A percentile compares a stretch with the other conserved stretches of the same genome.
Conservation (phyloP, 768 basidiomycete species). For the Jaapia argillacea region DNA sequence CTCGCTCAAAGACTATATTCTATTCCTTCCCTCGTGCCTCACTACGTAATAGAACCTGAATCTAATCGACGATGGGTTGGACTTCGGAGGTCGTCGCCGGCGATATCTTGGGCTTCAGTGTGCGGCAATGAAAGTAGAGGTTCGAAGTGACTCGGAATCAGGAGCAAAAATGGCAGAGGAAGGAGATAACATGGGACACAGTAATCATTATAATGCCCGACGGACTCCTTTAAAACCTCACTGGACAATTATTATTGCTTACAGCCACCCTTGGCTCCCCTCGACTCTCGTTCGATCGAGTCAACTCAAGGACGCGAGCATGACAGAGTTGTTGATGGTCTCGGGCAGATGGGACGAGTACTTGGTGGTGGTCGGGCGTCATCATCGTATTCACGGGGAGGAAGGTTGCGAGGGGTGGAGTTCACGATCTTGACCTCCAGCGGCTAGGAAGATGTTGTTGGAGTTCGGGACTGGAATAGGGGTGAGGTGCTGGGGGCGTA, state of each 20-base stretch:
- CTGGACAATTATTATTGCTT: slow-evolving; percentile 78
- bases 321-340: slow-evolving; percentile 78
- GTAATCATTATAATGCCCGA: too few species aligned
- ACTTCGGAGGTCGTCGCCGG: too few species aligned
- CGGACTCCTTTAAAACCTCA: slow-evolving; percentile 78
- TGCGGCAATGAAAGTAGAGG: slow-evolving; percentile 77
- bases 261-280: slow-evolving; percentile 71
- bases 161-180: too few species aligned
- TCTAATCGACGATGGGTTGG: too few species aligned
- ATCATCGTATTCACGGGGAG: slow-evolving; percentile 5
- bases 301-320: slow-evolving; percentile 54
- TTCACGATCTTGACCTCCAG: slow-evolving; percentile 66
- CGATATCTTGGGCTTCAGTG: slow-evolving; percentile 76
- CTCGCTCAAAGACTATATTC: too few species aligned
- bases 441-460: too few species aligned
- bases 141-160: slow-evolving; percentile 19
- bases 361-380: too few species aligned
- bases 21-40: too few species aligned
- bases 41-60: too few species aligned
- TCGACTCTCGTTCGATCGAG: slow-evolving; percentile 50
- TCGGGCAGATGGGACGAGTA: slow-evolving; percentile 33
- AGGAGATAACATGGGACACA: too few species aligned
- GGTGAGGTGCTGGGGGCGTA: too few species aligned
- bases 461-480: too few species aligned
- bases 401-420: slow-evolving; percentile 29